Evolutionary conservation across 163 green algal species (phyloP).

Genomic region (Scenedesmus sp.): DNA sequence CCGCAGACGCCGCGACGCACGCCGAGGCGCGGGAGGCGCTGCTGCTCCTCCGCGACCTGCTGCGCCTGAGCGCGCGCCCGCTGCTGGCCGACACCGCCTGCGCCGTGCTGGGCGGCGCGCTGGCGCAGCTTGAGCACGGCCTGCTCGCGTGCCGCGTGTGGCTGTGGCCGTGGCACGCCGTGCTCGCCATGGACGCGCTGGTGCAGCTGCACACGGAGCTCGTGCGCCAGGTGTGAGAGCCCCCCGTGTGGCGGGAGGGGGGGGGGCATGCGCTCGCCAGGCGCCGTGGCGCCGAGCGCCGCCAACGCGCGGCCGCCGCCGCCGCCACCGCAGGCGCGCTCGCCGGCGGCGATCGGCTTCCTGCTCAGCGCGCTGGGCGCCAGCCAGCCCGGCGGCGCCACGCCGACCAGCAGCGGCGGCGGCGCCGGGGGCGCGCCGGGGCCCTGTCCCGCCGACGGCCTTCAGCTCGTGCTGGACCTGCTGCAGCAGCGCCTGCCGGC

Average conservation of each 20-base stretch:
- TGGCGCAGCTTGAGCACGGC: slow-evolving; percentile 29
- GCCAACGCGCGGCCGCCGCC: no score
- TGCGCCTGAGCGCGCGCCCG: not conserved
- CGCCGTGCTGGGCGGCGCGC: not conserved
- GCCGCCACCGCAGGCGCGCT: no score
- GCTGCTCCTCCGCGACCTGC: slow-evolving; percentile 29
- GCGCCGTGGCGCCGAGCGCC: no score
- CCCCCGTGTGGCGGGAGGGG: no score
- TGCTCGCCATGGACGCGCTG: slow-evolving; percentile 38
- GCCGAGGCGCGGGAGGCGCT: slow-evolving; percentile 12
- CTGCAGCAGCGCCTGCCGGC: slow-evolving; percentile 28
- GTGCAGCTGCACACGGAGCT: slow-evolving; percentile 37
- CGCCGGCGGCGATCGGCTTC: not conserved
- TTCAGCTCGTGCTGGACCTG: slow-evolving; percentile 33
- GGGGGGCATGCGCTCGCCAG: no score
- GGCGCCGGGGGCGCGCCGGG: not conserved
- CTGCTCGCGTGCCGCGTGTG: slow-evolving; percentile 3
- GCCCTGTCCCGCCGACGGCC: not conserved
- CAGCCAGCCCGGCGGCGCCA: not conserved
- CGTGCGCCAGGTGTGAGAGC: not conserved
- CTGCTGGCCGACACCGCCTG: slow-evolving; percentile 5
- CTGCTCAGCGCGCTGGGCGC: slow-evolving; percentile 20
- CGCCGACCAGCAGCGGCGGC: not conserved
- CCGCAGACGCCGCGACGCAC: no score
- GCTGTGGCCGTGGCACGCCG: slow-evolving; percentile 31